These are phyloP conservation scores for Persicaria maculosa DNA, from an alignment of 148 eudicot species.

Conservation along the genomic window DNA sequence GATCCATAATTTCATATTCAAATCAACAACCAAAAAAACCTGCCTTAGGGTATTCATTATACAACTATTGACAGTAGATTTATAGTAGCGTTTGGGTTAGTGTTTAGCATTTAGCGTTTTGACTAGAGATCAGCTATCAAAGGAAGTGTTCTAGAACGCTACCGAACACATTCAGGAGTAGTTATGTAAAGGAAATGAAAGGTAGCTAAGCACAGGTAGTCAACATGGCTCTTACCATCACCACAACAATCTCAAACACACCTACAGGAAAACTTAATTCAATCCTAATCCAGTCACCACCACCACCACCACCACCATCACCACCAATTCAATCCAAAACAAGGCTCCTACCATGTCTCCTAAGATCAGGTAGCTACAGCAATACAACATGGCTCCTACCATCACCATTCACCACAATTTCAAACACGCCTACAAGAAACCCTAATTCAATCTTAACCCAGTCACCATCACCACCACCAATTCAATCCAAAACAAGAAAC, in stretches of 20 bases:
- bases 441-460: neutral
- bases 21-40: neutral
- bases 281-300: slow-evolving; percentile 3
- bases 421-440: no score
- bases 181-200: neutral
- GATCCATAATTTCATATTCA: neutral
- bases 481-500: neutral
- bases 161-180: neutral
- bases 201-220: neutral
- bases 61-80: neutral
- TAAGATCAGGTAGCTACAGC: no score
- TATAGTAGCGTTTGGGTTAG: no score
- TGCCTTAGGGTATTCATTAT: neutral
- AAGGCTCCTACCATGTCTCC: neutral
- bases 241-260: neutral
- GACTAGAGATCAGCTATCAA: no score
- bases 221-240: neutral
- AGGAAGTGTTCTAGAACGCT: neutral
- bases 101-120: no score
- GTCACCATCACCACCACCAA: neutral
- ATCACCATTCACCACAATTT: no score
- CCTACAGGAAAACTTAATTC: no score
- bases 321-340: neutral
- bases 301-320: neutral
- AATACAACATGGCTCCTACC: no score